These are phyloP conservation scores for Blastobotrys niveus DNA, from an alignment of 1,139 yeast species.

Conservation along the genomic window DNA sequence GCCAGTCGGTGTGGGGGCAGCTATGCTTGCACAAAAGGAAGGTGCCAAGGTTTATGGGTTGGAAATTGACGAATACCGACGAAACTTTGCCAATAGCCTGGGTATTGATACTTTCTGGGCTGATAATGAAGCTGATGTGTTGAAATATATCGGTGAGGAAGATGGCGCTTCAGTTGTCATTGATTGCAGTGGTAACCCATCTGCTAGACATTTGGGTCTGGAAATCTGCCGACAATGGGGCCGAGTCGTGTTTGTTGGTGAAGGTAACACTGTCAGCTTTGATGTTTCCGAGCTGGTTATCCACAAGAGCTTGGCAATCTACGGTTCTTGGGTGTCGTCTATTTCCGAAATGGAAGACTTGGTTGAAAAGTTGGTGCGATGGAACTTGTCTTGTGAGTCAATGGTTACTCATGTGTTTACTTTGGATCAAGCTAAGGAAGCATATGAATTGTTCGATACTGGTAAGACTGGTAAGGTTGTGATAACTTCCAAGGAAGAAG, in stretches of 20 bases:
- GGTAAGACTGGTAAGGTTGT: slow-evolving; percentile 20
- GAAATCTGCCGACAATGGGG: slow-evolving; percentile 20
- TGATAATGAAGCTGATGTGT: slow-evolving; percentile 9
- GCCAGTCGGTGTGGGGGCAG: slow-evolving; percentile 19
- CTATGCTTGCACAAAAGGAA: slow-evolving; percentile 18
- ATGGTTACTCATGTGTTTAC: slow-evolving; percentile 18
- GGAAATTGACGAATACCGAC: slow-evolving; percentile 16
- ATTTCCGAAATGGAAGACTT: slow-evolving; percentile 18
- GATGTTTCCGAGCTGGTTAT: slow-evolving; percentile 19
- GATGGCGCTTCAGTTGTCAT: slow-evolving; percentile 17
- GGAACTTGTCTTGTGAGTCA: slow-evolving; percentile 16
- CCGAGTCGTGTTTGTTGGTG: slow-evolving; percentile 19
- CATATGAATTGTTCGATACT: slow-evolving; percentile 16
- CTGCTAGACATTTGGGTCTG: slow-evolving; percentile 16
- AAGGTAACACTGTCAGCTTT: slow-evolving; percentile 16
- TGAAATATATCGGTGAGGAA: slow-evolving; percentile 14
- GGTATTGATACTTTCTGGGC: slow-evolving; percentile 16
- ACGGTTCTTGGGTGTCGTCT: slow-evolving; percentile 19
- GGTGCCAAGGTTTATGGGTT: slow-evolving; percentile 19
- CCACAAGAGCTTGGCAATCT: slow-evolving; percentile 17
- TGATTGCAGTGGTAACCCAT: slow-evolving; percentile 18
- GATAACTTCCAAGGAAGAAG: slow-evolving; percentile 13
- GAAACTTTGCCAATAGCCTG: slow-evolving; percentile 12
- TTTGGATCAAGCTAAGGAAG: slow-evolving; percentile 16
- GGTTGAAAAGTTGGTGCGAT: slow-evolving; percentile 18